Evolutionary conservation across 768 basidiomycete species (phyloP).

Genomic region (Podaxis sp.): DNA sequence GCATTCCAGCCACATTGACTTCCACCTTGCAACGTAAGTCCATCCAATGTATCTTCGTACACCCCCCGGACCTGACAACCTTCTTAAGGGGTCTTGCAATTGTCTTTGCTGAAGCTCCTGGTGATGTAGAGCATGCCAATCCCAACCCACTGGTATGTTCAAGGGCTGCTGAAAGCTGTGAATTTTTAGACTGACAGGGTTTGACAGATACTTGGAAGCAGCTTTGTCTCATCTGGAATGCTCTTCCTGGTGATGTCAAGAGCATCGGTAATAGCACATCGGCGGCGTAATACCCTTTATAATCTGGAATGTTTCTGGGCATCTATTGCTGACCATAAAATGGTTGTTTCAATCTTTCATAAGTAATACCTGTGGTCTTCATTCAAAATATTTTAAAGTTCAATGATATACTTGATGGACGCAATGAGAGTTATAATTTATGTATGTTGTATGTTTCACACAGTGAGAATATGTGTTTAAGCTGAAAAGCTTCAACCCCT

Average conservation of each 20-base stretch:
- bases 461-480: too few species aligned
- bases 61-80: background rate
- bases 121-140: background rate
- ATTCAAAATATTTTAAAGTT: too few species aligned
- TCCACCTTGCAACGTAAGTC: slow-evolving; percentile 33
- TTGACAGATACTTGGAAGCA: background rate
- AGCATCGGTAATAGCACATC: background rate
- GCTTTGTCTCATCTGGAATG: background rate
- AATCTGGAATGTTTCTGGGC: too few species aligned
- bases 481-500: too few species aligned
- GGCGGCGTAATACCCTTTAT: too few species aligned
- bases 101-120: slow-evolving; percentile 20
- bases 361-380: too few species aligned
- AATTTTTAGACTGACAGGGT: background rate
- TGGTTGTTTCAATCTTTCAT: too few species aligned
- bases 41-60: background rate
- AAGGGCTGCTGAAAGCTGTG: background rate
- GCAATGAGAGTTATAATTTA: too few species aligned
- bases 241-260: background rate
- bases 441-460: too few species aligned
- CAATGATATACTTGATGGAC: too few species aligned
- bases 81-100: slow-evolving; percentile 17
- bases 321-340: too few species aligned
- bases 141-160: slow-evolving; percentile 10
- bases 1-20: slow-evolving; percentile 33